Conservation (phyloP, 345 rosid species). For the Hypericum perforatum region DNA sequence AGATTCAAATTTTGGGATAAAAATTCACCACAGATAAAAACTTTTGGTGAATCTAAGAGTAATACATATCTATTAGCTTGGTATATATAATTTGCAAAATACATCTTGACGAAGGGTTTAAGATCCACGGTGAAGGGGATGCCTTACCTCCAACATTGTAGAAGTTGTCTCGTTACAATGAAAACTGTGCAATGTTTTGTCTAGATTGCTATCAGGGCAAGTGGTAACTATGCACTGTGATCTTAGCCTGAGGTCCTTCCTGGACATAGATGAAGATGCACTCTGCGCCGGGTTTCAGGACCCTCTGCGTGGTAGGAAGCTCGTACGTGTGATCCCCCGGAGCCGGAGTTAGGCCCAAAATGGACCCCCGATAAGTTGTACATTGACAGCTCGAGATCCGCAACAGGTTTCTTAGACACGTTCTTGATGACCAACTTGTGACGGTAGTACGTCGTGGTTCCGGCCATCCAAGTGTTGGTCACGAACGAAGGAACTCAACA, state of each 20-base stretch:
- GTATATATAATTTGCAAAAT: too few species aligned
- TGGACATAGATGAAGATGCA: slow-evolving; percentile 54
- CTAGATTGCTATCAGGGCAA: slow-evolving; percentile 6
- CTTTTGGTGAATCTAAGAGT: too few species aligned
- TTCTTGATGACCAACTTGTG: slow-evolving; percentile 70
- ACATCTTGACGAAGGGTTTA: too few species aligned
- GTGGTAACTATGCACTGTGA: slow-evolving; percentile 49
- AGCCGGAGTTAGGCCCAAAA: slow-evolving; percentile 55
- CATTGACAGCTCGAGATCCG: slow-evolving; percentile 35
- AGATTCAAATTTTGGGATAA: too few species aligned
- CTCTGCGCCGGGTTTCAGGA: slow-evolving; percentile 36
- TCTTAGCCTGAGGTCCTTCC: slow-evolving; percentile 71
- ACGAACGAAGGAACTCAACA: slow-evolving; percentile 53
- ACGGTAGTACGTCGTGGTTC: slow-evolving; percentile 38
- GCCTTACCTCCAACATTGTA: too few species aligned
- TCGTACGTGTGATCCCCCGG: slow-evolving; percentile 34
- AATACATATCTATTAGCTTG: too few species aligned
- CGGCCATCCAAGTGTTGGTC: slow-evolving; percentile 44
- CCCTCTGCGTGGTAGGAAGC: slow-evolving; percentile 43
- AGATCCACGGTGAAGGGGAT: too few species aligned
- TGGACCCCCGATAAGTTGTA: slow-evolving; percentile 52
- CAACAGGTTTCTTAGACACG: slow-evolving; percentile 35
- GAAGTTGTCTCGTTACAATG: too few species aligned
- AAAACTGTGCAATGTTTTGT: too few species aligned
- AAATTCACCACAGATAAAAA: too few species aligned